Percentiles rank a stretch among this genome's conserved stretches.
These are phyloP conservation scores for Hymenoscyphus fraxineus DNA, from an alignment of 2,329 filamentous ascomycete genomes.

Conservation along the genomic window DNA sequence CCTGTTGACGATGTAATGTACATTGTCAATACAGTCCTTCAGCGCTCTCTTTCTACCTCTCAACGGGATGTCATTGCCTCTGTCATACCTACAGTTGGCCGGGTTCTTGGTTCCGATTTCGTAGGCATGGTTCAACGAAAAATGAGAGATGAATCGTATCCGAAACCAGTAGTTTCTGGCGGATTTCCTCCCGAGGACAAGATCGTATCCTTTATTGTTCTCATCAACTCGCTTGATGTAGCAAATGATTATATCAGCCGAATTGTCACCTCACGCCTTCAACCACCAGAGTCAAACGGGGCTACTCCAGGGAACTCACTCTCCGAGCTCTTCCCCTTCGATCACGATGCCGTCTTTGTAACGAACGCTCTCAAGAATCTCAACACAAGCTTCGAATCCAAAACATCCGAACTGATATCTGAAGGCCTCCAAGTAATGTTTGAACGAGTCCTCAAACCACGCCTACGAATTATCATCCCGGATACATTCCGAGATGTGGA, in stretches of 20 bases:
- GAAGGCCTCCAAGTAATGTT: constrained; percentile 86
- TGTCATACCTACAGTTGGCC: constrained; percentile 72
- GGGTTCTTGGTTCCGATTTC: constrained; percentile 84
- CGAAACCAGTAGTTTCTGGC: constrained; percentile 72
- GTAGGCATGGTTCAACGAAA: constrained; percentile 96
- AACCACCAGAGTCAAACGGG: constrained; percentile 41
- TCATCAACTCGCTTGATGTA: constrained; percentile 94
- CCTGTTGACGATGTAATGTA: constrained; percentile 99
- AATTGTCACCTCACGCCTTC: constrained; percentile 70
- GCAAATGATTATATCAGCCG: constrained; percentile 86
- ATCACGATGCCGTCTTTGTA: constrained; percentile 69
- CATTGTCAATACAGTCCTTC: constrained; percentile 88
- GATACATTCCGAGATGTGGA: constrained; percentile 92
- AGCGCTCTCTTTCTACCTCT: constrained; percentile 80
- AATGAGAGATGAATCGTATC: constrained; percentile 95
- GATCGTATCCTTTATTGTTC: constrained; percentile 82
- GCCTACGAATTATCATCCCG: constrained; percentile 76
- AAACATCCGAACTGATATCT: constrained; percentile 75
- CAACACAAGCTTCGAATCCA: constrained; percentile 67
- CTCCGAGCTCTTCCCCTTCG: constrained; percentile 72
- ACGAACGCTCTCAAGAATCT: constrained; percentile 64
- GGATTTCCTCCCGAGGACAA: constrained; percentile 82
- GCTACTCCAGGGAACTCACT: constrained; percentile 39
- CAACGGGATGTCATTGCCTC: constrained; percentile 74
- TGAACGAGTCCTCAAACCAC: constrained; percentile 79